Conservation (phyloP, 352 stramenopile genomes). For the Phytophthora vignae region DNA sequence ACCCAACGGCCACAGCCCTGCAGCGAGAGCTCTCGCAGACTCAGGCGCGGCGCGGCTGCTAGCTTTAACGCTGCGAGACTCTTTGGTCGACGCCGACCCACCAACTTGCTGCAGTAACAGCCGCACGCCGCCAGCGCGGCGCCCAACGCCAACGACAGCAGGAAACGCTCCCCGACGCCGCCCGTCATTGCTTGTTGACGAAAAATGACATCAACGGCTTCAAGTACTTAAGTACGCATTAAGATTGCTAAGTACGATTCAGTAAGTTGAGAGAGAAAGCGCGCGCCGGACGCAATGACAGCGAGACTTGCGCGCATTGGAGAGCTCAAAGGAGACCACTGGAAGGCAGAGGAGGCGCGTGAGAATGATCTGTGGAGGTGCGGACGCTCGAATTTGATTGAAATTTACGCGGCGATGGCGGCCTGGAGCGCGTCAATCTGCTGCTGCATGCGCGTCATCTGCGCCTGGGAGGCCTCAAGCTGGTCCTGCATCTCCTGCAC, state of each 20-base stretch:
- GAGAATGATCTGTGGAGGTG: neutral
- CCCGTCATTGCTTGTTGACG: constrained; percentile 23
- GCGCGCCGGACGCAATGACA: too few species aligned
- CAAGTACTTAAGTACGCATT: constrained; percentile 16
- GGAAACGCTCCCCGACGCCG: constrained; percentile 19
- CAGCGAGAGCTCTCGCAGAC: constrained; percentile 35
- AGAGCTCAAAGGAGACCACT: too few species aligned
- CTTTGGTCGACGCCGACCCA: constrained; percentile 10
- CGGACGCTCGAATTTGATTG: neutral
- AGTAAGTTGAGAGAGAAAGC: neutral
- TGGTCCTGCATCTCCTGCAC: constrained; percentile 65
- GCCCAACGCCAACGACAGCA: constrained; percentile 33
- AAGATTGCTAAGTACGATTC: neutral
- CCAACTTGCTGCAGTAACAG: constrained; percentile 33
- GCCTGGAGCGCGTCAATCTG: constrained; percentile 29
- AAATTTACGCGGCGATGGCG: neutral
- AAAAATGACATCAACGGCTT: constrained; percentile 12
- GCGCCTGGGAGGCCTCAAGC: constrained; percentile 20
- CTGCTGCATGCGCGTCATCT: constrained; percentile 25
- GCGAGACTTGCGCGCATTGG: too few species aligned
- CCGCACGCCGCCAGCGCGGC: constrained; percentile 29
- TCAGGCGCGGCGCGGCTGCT: constrained; percentile 19
- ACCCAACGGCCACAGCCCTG: constrained; percentile 47
- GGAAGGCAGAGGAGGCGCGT: neutral
- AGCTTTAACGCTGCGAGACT: constrained; percentile 15